These are phyloP conservation scores for Tolypocladium tundrense DNA, from an alignment of 2,329 filamentous ascomycete species.

Conservation along the genomic window DNA sequence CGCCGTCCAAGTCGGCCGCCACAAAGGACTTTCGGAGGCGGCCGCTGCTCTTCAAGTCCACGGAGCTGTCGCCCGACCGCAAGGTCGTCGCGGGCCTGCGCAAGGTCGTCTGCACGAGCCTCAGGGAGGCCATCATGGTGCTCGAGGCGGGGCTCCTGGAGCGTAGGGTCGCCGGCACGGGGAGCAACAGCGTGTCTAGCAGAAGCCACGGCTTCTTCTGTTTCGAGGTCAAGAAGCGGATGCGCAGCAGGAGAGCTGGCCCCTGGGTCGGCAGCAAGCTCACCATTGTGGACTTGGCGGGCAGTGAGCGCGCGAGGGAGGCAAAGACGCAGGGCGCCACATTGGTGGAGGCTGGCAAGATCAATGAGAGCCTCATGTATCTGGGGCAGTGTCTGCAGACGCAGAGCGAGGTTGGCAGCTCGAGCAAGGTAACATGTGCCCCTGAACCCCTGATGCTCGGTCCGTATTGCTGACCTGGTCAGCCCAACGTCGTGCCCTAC, in stretches of 20 bases:
- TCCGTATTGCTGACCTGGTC: conserved; percentile 7
- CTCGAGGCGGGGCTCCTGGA: conserved; percentile 84
- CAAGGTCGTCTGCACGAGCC: conserved; percentile 75
- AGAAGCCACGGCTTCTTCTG: conserved; percentile 95
- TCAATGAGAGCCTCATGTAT: conserved; percentile 98
- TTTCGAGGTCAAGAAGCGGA: conserved; percentile 82
- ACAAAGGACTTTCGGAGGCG: conserved; percentile 67
- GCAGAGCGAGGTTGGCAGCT: conserved; percentile 69
- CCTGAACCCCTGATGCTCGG: not conserved
- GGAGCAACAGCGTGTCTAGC: conserved; percentile 85
- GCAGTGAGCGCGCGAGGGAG: conserved; percentile 84
- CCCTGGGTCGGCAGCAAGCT: conserved; percentile 69
- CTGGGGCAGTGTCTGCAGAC: conserved; percentile 94
- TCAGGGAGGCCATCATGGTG: conserved; percentile 79
- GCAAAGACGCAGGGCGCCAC: conserved; percentile 92
- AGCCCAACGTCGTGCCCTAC: conserved; percentile 68
- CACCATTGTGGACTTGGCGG: conserved; percentile 85
- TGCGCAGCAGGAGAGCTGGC: conserved; percentile 30
- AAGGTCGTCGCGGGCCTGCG: conserved; percentile 88
- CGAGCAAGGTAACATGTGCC: conserved; percentile 53
- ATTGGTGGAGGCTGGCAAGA: conserved; percentile 91
- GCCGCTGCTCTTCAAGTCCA: conserved; percentile 82
- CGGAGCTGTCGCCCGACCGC: conserved; percentile 77
- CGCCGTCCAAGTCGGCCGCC: conserved; percentile 44
- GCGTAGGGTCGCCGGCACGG: conserved; percentile 78